phyloP scores from a whole-genome alignment of 2,329 filamentous ascomycete species.

The Cytospora paraplurivora region DNA sequence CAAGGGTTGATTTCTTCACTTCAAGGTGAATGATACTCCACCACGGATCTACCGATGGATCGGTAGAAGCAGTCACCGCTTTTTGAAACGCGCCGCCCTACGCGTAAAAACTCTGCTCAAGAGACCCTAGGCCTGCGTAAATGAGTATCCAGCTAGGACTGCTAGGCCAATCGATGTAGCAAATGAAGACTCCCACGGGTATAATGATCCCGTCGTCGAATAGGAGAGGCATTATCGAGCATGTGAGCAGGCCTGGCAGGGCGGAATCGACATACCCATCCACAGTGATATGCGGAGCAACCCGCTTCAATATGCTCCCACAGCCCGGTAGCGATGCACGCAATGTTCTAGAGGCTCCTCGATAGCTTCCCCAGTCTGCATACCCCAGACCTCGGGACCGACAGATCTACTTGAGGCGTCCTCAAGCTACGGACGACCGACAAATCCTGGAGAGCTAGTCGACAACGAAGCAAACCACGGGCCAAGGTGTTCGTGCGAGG shows the following conservation, averaged over 20 bases:
- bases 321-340: neutral
- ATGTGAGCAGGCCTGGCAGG: neutral
- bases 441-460: neutral
- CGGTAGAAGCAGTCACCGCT: neutral
- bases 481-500: neutral
- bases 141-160: neutral
- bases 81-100: neutral
- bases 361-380: neutral
- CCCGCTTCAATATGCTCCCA: neutral
- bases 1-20: slow-evolving; percentile 6
- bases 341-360: neutral
- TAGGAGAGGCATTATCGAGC: neutral
- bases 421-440: neutral
- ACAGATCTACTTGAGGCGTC: neutral
- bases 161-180: slow-evolving; percentile 73
- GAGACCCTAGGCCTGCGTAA: neutral
- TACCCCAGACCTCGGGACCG: neutral
- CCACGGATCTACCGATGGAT: neutral
- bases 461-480: neutral
- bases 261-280: neutral
- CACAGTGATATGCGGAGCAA: neutral
- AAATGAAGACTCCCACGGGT: slow-evolving; percentile 46
- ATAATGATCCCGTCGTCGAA: neutral
- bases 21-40: neutral
- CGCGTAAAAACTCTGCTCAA: neutral